Evolutionary conservation across 163 green algal species (phyloP).

Genomic region (Scenedesmus sp.): DNA sequence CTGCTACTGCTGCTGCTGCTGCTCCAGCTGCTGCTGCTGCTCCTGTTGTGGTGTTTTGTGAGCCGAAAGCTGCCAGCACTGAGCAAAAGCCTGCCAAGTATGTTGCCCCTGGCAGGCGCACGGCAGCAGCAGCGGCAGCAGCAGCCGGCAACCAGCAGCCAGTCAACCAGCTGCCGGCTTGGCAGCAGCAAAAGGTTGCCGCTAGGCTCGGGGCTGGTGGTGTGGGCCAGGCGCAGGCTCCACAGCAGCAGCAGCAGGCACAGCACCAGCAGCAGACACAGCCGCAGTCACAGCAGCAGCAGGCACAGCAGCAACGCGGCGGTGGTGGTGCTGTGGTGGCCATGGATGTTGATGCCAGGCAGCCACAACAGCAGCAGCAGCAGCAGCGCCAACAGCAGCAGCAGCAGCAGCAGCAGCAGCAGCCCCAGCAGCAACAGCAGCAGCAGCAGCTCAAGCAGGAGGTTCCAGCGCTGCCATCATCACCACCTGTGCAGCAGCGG

Average conservation of each 20-base stretch:
- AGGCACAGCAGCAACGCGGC: conserved; percentile 2
- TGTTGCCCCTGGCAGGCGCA: not conserved
- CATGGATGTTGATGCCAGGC: not conserved
- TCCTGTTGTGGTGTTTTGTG: not conserved
- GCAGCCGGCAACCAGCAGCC: not conserved
- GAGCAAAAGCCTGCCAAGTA: conserved; percentile 9
- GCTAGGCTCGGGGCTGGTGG: too few relatives aligned
- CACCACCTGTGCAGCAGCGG: not conserved
- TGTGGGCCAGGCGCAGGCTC: not conserved
- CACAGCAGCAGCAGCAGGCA: conserved; percentile 23
- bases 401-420: conserved; percentile 9
- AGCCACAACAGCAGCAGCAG: not conserved
- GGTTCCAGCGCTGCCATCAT: not conserved
- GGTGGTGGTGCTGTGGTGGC: not conserved
- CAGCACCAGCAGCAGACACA: not conserved
- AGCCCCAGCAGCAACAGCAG: conserved; percentile 7
- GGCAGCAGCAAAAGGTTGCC: not conserved
- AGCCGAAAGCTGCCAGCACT: not conserved
- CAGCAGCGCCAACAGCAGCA: not conserved
- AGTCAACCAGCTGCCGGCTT: not conserved
- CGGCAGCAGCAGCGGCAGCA: conserved; percentile 22
- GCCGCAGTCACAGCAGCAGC: not conserved
- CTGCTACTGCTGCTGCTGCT: not conserved
- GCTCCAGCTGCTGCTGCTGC: not conserved
- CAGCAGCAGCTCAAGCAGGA: not conserved